These are phyloP conservation scores for Fraxinus baroniana DNA, from an alignment of 305 asterid species.

Conservation along the genomic window DNA sequence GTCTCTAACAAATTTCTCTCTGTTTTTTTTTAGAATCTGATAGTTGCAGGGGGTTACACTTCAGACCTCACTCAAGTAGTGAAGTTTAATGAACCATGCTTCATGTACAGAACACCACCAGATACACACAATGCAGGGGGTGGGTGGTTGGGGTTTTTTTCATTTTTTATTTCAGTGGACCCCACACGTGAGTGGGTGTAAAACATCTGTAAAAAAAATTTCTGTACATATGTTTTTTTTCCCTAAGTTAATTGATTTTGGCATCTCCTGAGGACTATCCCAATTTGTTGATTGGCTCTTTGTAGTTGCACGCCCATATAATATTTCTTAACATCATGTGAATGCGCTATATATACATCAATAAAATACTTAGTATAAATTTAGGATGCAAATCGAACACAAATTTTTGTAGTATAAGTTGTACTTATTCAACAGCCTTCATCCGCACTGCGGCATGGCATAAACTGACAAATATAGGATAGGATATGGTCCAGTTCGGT, in stretches of 20 bases:
- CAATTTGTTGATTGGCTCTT: not conserved
- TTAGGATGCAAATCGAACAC: not conserved
- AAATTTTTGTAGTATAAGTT: not conserved
- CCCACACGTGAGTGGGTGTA: no score
- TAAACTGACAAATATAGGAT: not conserved
- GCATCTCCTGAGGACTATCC: not conserved
- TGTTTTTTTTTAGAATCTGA: not conserved
- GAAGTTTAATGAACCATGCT: no score
- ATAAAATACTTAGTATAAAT: not conserved
- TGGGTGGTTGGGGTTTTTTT: no score
- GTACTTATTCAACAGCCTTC: not conserved
- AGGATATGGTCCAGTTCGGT: no score
- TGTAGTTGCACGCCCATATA: not conserved
- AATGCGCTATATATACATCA: not conserved
- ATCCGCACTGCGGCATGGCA: not conserved
- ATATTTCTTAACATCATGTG: not conserved
- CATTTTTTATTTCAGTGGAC: no score
- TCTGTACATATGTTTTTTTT: no score
- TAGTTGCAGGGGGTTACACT: not conserved
- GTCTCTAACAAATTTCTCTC: not conserved
- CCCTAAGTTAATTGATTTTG: not conserved
- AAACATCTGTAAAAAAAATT: no score
- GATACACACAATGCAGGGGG: no score
- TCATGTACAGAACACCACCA: no score
- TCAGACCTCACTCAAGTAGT: no score